Base-by-base conservation (phyloP, 2,329 filamentous ascomycete genomes). In the Diaporthe helianthi region DNA sequence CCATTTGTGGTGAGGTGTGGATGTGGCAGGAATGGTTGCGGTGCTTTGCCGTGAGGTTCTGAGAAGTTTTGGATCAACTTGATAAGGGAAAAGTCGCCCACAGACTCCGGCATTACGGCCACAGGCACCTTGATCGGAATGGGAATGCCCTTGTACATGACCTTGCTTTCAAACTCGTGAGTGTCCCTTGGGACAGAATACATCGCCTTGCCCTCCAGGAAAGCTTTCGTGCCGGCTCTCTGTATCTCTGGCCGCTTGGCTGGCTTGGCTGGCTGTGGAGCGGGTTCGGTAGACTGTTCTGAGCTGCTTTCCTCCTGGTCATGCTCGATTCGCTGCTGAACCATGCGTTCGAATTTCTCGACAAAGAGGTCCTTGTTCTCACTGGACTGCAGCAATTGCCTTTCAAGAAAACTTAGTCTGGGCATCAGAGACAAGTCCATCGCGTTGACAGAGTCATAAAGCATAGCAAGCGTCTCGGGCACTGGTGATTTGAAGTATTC, bases 381-480 rank as follows among this genome's bases (percentile, higher is more conserved):
- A 77, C 92, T 97, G 10, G 93, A 90, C 78, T 97, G 93, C 31
- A 99, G 81, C 66, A 99, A 90, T 74, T 93, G 90, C 63, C 92
- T 88, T 80, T 99, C 96, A 9, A 98, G 87, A 44, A 91, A 83
- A 71, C 92, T 97, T 65, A 99, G 84, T 73, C 87, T 91, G 0
- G 96, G 96, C 89, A 99, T 93, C 17, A 98, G 83, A 0, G 95
- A 98, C 70, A 99, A 85, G 75, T 99, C 96, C 96, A 99, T 99
- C 66, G 89, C 90, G 78, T 99, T 99, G 72, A 99, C 92, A 1
- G 96, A 92, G 74, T 97, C 88, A 80, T 97, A 99, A 5, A 99
- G 85, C 77, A 93, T 89, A 54, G 93, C 90, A 61, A 99, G 84
- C 0, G 96, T 99, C 78, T 97, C 94, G 4, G 93, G 89, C 41